Evolutionary conservation across 805 yeast genomes (phyloP), one percentile per base, ranked within the genome.

Genomic region (Trichomonascus vanleenenianus): DNA sequence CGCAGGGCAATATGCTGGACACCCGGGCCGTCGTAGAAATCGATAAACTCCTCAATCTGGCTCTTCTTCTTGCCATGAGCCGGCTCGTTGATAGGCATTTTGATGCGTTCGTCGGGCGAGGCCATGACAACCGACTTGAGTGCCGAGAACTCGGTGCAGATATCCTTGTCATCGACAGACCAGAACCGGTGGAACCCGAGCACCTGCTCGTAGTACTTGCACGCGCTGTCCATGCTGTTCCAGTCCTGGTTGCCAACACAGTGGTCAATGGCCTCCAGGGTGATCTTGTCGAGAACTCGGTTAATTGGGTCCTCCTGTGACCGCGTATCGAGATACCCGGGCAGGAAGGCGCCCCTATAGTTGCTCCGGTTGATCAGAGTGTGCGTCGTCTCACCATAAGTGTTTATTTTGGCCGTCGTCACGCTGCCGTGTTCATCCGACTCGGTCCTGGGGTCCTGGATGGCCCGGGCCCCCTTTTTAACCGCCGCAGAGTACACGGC

Each of bases 41-140:
- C 83, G 51, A 82, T 63, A 58, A 82, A 86, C 62, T 86, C 96
- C 62, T 85, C 94, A 48, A 86, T 81, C 58, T 86, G 95, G 2
- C 89, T 79, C 57, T 71, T 76, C 58, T 74, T 73, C 36, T 67
- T 60, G 1, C 89, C 86, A 41, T 67, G 60, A 0, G 87, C 91
- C 0, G 96, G 95, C 61, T 86, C 94, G 62, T 85, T 86, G 42
- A 86, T 75, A 12, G 95, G 95, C 78, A 86, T 79, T 60, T 84
- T 83, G 51, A 85, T 74, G 34, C 56, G 61, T 12, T 81, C 85
- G 52, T 79, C 75, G 11, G 71, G 65, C 6, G 84, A 77, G 0
- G 89, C 76, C 88, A 86, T 81, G 11, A 86, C 95, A 19, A 79
- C 75, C 10, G 94, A 82, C 45, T 75, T 71, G 46, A 85, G 72